Evolutionary conservation across 768 basidiomycete species (phyloP), one percentile per base, ranked within the genome.

Genomic region (Pleurotus cornucopiae): DNA sequence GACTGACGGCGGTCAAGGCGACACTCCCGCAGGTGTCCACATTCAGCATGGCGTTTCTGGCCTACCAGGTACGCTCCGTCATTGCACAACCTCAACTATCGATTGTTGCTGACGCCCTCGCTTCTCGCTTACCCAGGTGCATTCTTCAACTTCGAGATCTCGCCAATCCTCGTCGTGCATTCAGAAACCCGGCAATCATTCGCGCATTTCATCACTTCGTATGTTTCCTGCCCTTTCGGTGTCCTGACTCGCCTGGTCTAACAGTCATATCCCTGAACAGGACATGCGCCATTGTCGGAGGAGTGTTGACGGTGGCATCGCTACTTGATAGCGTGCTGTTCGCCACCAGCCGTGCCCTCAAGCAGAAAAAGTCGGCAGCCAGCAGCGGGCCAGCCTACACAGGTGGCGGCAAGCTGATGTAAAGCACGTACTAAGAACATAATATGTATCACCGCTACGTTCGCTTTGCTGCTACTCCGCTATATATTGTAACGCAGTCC

Each of bases 161-260:
- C 94, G 14, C 96, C 95, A 11, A 94, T 99, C 65, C 87, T 91
- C 48, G 89, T 99, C 49, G 87, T 94, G 20, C 94, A 98, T 68
- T 81, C 83, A 9, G 96, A 98, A 67, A 87, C 83, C 34, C 81
- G 94, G 55, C 95, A 98, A 70, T 91, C 92, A 0, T 96, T 98
- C 69, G 96, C 97, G 2, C 97, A 99, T 73, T 98, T 98, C 79
- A 74, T 98, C 23, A 98, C 97, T 44, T 98, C 95, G 91, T 95
- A 66, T 66, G 94, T 41, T 48, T 13, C 18, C 55, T 48, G 34
- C 26, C 57, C 9, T 41, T 41, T 30, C 26, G 37, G 14, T 18
- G 57, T 11, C 51, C 11, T 52, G 21, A 54, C 21, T 57, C 18
- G 21, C 34, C 38, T 6, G 37, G 12, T 56, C 30, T 57, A 25